phyloP scores from a whole-genome alignment of 768 basidiomycete genomes.

The Exidia glandulosa region DNA sequence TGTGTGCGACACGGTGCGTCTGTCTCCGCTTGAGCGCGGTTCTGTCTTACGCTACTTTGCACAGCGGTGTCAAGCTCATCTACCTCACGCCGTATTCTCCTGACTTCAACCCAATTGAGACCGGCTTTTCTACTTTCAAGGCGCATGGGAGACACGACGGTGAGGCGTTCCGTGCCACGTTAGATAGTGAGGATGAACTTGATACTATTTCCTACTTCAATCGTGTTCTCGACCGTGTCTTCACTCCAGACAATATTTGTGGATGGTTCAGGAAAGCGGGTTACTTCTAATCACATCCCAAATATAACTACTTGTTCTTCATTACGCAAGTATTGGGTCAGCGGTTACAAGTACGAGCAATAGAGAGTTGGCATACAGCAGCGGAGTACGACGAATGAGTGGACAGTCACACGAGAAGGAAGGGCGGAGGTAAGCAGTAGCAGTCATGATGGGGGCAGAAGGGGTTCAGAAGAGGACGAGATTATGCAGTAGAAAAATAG shows the following conservation, averaged over 20 bases:
- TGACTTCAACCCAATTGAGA: conserved; percentile 26
- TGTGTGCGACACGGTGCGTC: conserved; percentile 7
- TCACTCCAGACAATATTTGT: not conserved
- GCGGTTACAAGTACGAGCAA: no score
- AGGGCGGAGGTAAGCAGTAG: no score
- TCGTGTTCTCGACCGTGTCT: not conserved
- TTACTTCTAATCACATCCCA: not conserved
- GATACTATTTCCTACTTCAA: not conserved
- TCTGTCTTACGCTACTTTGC: not conserved
- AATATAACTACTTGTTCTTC: no score
- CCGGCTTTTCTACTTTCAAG: conserved; percentile 22
- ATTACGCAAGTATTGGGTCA: no score
- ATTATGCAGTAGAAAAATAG: no score
- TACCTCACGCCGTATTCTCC: conserved; percentile 27
- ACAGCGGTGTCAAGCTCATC: not conserved
- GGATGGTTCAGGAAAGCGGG: not conserved
- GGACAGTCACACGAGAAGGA: no score
- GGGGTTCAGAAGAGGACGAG: no score
- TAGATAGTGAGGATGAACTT: not conserved
- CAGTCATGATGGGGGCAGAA: no score
- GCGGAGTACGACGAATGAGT: no score
- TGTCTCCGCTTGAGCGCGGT: not conserved
- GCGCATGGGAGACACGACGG: conserved; percentile 1
- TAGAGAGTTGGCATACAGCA: no score
- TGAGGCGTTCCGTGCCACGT: not conserved